Percentiles rank a stretch among this genome's conserved stretches.
Evolutionary conservation across 306 rosid species (phyloP).

Genomic region (Calophaca sinica): DNA sequence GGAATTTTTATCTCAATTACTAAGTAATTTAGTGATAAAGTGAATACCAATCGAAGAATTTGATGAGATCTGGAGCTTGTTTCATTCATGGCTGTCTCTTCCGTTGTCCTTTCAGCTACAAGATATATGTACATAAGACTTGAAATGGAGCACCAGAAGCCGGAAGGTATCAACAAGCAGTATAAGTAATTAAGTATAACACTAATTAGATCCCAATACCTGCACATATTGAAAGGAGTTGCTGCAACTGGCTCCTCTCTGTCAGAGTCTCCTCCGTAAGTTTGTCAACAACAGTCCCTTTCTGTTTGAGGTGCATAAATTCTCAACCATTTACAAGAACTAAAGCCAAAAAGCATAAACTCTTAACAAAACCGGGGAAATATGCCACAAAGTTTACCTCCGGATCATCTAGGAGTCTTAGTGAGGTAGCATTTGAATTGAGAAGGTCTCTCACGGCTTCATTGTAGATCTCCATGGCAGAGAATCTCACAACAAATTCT

Average conservation of each 20-base stretch:
- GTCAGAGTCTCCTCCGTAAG: constrained; percentile 75
- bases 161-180: constrained; percentile 24
- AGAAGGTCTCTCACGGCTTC: constrained; percentile 93
- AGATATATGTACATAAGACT: constrained; percentile 22
- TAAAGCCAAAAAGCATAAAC: background rate
- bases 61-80: constrained; percentile 97
- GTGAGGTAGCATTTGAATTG: constrained; percentile 55
- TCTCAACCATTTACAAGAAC: constrained; percentile 37
- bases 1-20: background rate
- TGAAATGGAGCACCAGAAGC: constrained; percentile 24
- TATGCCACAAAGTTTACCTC: constrained; percentile 62
- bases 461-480: constrained; percentile 93
- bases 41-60: constrained; percentile 83
- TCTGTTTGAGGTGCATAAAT: constrained; percentile 57
- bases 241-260: constrained; percentile 66
- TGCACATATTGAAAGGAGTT: constrained; percentile 74
- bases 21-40: constrained; percentile 4
- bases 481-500: constrained; percentile 77
- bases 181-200: background rate
- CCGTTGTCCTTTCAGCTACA: constrained; percentile 87
- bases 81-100: constrained; percentile 93
- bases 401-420: constrained; percentile 89
- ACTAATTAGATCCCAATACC: constrained; percentile 51
- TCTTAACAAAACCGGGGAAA: background rate
- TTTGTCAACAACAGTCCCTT: constrained; percentile 85